Evolutionary conservation across 31 red algal genomes (phyloP), one percentile per base, ranked within the genome.

Genomic region (Asparagopsis taxiformis): DNA sequence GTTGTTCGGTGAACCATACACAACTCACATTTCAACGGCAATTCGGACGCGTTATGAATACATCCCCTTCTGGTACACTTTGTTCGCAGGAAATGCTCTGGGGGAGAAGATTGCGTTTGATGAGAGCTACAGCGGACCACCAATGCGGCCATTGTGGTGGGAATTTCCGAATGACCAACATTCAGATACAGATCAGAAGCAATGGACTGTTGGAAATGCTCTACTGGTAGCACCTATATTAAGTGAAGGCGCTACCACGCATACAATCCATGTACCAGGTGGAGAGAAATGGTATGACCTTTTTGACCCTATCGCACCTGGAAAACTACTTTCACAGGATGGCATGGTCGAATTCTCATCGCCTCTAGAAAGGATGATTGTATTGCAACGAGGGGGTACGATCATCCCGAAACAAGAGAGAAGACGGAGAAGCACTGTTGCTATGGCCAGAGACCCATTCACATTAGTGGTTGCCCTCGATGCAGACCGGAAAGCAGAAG

Each of bases 111-210:
- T 46, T 15, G 60, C 67, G 15, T 90, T 83, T 65, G 67, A 62
- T 15, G 60, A 59, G 34, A 75, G 64, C 35, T 35, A 28, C 0
- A 60, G 24, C 33, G 85, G 85, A 43, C 95, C 95, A 29, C 90
- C 91, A 23, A 98, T 98, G 89, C 77, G 95, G 31, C 95, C 95
- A 0, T 26, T 98, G 80, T 94, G 82, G 82, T 98, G 90, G 84
- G 69, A 83, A 29, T 91, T 94, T 48, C 52, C 71, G 28, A 41
- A 80, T 0, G 88, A 82, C 39, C 17, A 24, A 33, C 43, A 51
- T 26, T 51, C 91, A 1, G 51, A 55, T 23, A 55, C 52, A 0
- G 75, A 72, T 43, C 51, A 91, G 49, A 65, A 52, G 22, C 74
- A 90, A 51, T 98, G 90, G 90, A 76, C 91, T 32, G 75, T 98